Conservation (phyloP, 2,329 filamentous ascomycete genomes). For the Diplodia corticola region DNA sequence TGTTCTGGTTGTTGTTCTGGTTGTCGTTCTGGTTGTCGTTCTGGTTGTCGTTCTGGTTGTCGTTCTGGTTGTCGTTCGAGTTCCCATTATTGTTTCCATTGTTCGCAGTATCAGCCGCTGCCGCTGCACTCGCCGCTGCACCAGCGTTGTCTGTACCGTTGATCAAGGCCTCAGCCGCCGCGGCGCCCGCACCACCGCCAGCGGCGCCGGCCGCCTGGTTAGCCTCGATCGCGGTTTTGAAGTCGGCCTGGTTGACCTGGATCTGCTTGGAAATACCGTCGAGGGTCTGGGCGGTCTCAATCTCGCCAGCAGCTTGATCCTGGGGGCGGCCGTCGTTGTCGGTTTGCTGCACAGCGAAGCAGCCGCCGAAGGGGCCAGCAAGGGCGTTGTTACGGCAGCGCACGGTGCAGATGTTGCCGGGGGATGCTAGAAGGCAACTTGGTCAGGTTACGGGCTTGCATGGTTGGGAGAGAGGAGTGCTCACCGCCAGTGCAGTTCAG, state of each 20-base stretch:
- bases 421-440: slow-evolving; percentile 35
- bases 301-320: slow-evolving; percentile 34
- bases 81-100: slow-evolving; percentile 25
- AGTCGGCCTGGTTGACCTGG: slow-evolving; percentile 52
- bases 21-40: slow-evolving; percentile 22
- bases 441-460: neutral
- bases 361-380: slow-evolving; percentile 60
- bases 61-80: slow-evolving; percentile 24
- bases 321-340: slow-evolving; percentile 40
- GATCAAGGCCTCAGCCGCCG: slow-evolving; percentile 42
- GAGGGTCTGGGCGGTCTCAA: slow-evolving; percentile 51
- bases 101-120: slow-evolving; percentile 22
- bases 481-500: slow-evolving; percentile 22
- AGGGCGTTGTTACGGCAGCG: slow-evolving; percentile 61
- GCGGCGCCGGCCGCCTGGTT: slow-evolving; percentile 48
- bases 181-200: slow-evolving; percentile 33
- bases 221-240: slow-evolving; percentile 49
- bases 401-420: slow-evolving; percentile 60
- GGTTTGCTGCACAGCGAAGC: slow-evolving; percentile 59
- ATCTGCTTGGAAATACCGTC: slow-evolving; percentile 52
- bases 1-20: slow-evolving; percentile 22
- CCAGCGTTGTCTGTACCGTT: slow-evolving; percentile 38
- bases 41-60: neutral
- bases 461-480: neutral
- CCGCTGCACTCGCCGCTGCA: slow-evolving; percentile 25